These are phyloP conservation scores for Persicaria tinctoria DNA, from an alignment of 148 eudicot genomes.

Conservation along the genomic window DNA sequence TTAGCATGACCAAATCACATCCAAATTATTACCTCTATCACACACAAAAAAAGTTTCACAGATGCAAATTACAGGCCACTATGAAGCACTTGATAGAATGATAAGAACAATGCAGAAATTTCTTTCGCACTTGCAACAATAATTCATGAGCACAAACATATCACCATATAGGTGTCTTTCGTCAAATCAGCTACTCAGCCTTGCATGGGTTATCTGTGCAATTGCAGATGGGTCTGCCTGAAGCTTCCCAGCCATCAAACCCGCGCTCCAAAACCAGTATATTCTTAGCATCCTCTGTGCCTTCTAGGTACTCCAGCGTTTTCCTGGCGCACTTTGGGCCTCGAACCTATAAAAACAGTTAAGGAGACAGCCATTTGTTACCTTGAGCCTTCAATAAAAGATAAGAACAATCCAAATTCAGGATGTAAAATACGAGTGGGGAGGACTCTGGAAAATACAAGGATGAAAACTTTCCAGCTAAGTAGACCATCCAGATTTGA, in stretches of 20 bases:
- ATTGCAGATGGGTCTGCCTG: slow-evolving; percentile 86
- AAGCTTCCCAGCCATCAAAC: slow-evolving; percentile 89
- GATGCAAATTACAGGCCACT: background rate
- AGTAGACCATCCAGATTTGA: no score
- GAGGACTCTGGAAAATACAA: no score
- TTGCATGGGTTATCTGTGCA: slow-evolving; percentile 73
- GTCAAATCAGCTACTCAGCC: slow-evolving; percentile 24
- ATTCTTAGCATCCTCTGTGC: slow-evolving; percentile 40
- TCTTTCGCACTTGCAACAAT: background rate
- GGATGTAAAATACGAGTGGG: background rate
- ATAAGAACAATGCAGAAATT: background rate
- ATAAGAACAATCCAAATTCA: background rate
- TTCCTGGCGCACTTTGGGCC: slow-evolving; percentile 91
- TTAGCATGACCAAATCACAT: no score
- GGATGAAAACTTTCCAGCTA: no score
- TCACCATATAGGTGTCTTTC: background rate
- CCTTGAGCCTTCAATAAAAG: background rate
- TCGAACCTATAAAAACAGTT: slow-evolving; percentile 50
- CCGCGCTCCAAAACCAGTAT: slow-evolving; percentile 84
- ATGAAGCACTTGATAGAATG: background rate
- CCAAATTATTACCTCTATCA: no score
- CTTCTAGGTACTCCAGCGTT: slow-evolving; percentile 62
- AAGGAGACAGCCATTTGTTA: background rate
- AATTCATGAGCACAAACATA: background rate
- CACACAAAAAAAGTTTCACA: no score